Percentiles rank a stretch among this genome's conserved stretches.
Evolutionary conservation across 1,284 basidiomycete species (phyloP).

Genomic region (Pholiota adiposa): DNA sequence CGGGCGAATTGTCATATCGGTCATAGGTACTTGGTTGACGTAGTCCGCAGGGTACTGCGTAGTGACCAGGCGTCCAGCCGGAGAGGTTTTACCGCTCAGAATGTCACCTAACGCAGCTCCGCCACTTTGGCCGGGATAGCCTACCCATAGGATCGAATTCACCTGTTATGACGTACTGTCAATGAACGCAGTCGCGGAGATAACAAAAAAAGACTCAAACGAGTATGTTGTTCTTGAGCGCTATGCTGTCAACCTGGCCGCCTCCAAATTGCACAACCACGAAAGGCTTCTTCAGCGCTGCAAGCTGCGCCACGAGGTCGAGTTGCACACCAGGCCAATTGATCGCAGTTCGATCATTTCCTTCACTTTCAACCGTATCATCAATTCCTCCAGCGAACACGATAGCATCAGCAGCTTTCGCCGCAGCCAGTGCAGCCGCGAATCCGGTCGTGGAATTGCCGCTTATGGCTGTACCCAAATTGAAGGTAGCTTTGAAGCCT

Average conservation of each 20-base stretch:
- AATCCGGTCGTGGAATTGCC: constrained; percentile 46
- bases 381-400: constrained; percentile 66
- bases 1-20: constrained; percentile 59
- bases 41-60: constrained; percentile 60
- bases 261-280: constrained; percentile 60
- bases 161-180: constrained; percentile 36
- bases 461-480: constrained; percentile 45
- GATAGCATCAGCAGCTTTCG: constrained; percentile 60
- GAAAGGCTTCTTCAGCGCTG: constrained; percentile 50
- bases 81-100: constrained; percentile 51
- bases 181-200: background rate
- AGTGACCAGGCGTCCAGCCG: constrained; percentile 54
- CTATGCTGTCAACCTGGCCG: constrained; percentile 55
- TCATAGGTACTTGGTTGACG: constrained; percentile 53
- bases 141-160: constrained; percentile 58
- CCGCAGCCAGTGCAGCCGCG: constrained; percentile 66
- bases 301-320: constrained; percentile 48
- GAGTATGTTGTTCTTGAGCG: constrained; percentile 45
- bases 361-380: constrained; percentile 55
- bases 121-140: constrained; percentile 59
- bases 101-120: constrained; percentile 56
- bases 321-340: constrained; percentile 61
- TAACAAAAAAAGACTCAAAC: constrained; percentile 29
- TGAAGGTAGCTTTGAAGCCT: constrained; percentile 50
- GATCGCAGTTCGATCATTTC: constrained; percentile 52